Evolutionary conservation across 73 alveolate genomes (phyloP).

Genomic region (Paramecium sonneborni): DNA sequence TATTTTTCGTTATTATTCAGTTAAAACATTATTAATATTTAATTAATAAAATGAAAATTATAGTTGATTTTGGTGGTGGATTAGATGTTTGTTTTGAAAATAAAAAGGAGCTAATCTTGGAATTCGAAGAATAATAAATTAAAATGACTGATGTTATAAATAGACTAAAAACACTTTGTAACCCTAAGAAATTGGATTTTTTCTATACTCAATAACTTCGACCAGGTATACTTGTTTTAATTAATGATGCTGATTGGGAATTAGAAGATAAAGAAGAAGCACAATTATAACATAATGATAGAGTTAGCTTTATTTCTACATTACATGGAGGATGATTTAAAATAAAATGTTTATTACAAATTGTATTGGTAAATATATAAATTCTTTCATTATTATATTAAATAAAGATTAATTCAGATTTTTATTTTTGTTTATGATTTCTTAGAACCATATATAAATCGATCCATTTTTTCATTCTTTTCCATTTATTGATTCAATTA

Average conservation of each 20-base stretch:
- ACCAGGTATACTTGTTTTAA: slow-evolving; percentile 93
- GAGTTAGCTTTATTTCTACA: slow-evolving; percentile 87
- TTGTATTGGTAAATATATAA: neutral
- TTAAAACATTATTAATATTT: neutral
- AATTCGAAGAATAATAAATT: slow-evolving; percentile 50
- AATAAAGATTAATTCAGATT: neutral
- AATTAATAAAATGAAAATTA: slow-evolving; percentile 6
- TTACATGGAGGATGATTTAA: slow-evolving; percentile 90
- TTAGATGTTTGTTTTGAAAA: slow-evolving; percentile 62
- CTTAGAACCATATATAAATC: slow-evolving; percentile 28
- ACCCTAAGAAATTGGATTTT: slow-evolving; percentile 54
- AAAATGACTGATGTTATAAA: slow-evolving; percentile 53
- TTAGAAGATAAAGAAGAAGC: slow-evolving; percentile 82
- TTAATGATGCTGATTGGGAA: slow-evolving; percentile 97
- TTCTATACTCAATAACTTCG: slow-evolving; percentile 60
- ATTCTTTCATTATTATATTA: slow-evolving; percentile 1
- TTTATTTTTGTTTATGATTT: neutral
- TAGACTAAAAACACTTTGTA: neutral
- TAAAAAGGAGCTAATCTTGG: slow-evolving; percentile 21
- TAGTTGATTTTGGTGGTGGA: slow-evolving; percentile 55
- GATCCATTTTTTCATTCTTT: slow-evolving; percentile 15
- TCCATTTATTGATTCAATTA: neutral
- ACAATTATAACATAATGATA: slow-evolving; percentile 77
- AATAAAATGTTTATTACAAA: neutral
- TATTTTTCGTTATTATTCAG: slow-evolving; percentile 23